These are phyloP conservation scores for Fonsecaea nubica DNA, from an alignment of 2,329 filamentous ascomycete species.

Conservation along the genomic window DNA sequence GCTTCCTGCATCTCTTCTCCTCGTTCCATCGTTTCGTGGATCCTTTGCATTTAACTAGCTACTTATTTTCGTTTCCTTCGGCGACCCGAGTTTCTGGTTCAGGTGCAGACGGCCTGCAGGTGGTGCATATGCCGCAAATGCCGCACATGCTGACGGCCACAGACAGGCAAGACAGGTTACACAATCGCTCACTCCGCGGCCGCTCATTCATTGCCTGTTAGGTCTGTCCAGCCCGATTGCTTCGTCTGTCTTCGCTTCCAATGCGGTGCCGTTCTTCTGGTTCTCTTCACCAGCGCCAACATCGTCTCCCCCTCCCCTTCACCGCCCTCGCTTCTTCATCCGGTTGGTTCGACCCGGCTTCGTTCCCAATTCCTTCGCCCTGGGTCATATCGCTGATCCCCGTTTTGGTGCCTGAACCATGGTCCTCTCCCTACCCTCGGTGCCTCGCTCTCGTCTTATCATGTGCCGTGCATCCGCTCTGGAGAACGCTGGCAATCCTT, in stretches of 20 bases:
- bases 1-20: not conserved
- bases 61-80: slow-evolving; percentile 8
- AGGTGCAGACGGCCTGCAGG: slow-evolving; percentile 8
- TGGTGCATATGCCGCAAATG: not conserved
- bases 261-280: not conserved
- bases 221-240: not conserved
- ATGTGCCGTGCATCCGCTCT: slow-evolving; percentile 6
- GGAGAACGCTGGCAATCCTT: not conserved
- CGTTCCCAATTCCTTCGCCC: not conserved
- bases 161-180: slow-evolving; percentile 2
- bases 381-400: not conserved
- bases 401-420: slow-evolving; percentile 4
- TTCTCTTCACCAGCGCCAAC: not conserved
- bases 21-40: not conserved
- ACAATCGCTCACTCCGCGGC: slow-evolving; percentile 4
- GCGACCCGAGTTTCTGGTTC: slow-evolving; percentile 24
- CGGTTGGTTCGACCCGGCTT: not conserved
- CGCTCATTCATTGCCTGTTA: too few relatives aligned
- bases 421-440: not conserved
- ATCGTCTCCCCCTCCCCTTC: not conserved
- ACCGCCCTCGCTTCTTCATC: slow-evolving; percentile 5
- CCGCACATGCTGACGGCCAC: not conserved
- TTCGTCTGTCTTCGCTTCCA: not conserved
- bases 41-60: not conserved
- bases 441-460: not conserved